Base-by-base conservation (phyloP, 768 basidiomycete species). In the Tylopilus balloui region DNA sequence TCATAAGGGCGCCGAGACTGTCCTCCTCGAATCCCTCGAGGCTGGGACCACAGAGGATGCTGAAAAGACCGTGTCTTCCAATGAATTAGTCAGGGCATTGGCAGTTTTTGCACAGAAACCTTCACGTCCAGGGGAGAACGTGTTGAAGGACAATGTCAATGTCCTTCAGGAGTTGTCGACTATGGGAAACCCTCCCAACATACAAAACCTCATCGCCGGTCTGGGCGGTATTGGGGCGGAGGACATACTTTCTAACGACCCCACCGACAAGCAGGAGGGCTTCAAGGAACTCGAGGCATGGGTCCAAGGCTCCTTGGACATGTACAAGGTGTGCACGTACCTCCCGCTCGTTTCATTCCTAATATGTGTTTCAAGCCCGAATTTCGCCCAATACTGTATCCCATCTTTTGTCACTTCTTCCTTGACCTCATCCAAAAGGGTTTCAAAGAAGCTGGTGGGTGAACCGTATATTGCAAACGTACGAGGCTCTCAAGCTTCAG, bases 401-500 rank as follows among this genome's bases (percentile, higher is more conserved):
- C 96, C 3, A 88, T 99, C 53, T 98, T 97, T 64, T 92, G 89
- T 42, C 92, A 99, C 69, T 97, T 97, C 64, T 97, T 95, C 67
- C 76, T 99, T 25, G 95, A 97, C 66, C 78, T 99, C 42, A 83
- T 98, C 40, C 86, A 92, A 58, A 83, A 85, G 43, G 92, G 91
- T 10, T 92, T 89, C 68, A 85, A 88, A 62, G 88, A 91, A 63
- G 88, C 93, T 55, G 94, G 94, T 87, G 63, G 54, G 84, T 70
- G 42, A 17, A 36, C 25, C 41, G 4, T 39, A 38, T 34, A 20
- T 37, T 37, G 8, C 25, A 41, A 45, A 39, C 25, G 20, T 34
- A 13, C 40, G 25, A 20, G 45, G 42, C 35, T 39, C 44, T 49
- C 34, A 47, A 46, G n/a, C 59, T 41, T 17, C 48, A 43, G 21